These are phyloP conservation scores for Boletus rubroflammeus DNA, from an alignment of 768 basidiomycete species.

Conservation along the genomic window DNA sequence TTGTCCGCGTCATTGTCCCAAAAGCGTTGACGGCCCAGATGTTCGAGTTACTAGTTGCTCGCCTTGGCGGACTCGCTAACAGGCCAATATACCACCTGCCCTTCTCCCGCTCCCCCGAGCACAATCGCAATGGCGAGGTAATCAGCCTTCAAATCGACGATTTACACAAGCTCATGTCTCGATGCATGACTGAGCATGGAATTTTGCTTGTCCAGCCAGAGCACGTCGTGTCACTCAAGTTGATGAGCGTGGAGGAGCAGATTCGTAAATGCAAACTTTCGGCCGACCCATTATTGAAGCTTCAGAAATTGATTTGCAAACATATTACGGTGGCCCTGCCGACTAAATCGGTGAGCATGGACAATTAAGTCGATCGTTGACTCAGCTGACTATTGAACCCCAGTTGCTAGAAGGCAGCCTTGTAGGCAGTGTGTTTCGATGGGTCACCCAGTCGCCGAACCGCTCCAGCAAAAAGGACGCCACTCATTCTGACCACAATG, in stretches of 20 bases:
- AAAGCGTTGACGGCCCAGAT: slow-evolving; percentile 41
- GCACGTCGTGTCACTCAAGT: slow-evolving; percentile 45
- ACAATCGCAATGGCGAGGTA: background rate
- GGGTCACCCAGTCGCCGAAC: background rate
- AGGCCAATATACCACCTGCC: slow-evolving; percentile 45
- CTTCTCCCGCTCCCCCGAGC: slow-evolving; percentile 38
- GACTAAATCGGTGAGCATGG: background rate
- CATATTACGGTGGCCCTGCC: background rate
- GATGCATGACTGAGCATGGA: slow-evolving; percentile 36
- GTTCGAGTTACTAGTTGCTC: slow-evolving; percentile 40
- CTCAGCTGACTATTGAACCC: background rate
- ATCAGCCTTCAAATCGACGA: slow-evolving; percentile 5
- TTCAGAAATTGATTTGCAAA: background rate
- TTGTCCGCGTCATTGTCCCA: slow-evolving; percentile 45
- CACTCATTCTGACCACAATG: fast-evolving
- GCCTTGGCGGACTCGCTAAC: slow-evolving; percentile 40
- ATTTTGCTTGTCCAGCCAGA: slow-evolving; percentile 47
- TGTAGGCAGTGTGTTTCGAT: background rate
- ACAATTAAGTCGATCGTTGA: background rate
- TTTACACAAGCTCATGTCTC: slow-evolving; percentile 32
- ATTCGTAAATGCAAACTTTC: background rate
- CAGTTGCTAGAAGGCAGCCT: background rate
- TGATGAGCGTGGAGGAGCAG: slow-evolving; percentile 39
- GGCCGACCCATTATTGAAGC: slow-evolving; percentile 14
- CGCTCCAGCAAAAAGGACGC: no score